Evolutionary conservation across 1,284 basidiomycete genomes (phyloP).

Genomic region (Ustilago xerochloae): DNA sequence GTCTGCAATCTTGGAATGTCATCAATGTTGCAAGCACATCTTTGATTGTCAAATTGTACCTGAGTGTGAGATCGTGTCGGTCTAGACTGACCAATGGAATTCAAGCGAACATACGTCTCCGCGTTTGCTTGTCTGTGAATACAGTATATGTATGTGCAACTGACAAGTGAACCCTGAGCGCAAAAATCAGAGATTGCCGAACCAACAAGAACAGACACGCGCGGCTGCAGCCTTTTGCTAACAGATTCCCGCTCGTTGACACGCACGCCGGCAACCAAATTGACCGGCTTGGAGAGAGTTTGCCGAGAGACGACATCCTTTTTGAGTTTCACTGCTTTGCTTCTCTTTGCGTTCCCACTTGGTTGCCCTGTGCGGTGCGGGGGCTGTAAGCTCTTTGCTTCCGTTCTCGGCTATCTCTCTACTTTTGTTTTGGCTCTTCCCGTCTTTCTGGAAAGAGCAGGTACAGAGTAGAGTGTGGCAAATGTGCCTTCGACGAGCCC

Average conservation of each 20-base stretch:
- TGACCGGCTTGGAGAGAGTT: slow-evolving; percentile 28
- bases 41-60: too few relatives aligned
- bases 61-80: too few relatives aligned
- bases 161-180: too few relatives aligned
- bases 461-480: slow-evolving; percentile 12
- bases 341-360: not conserved
- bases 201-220: not conserved
- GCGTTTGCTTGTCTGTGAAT: too few relatives aligned
- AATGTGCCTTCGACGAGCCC: not conserved
- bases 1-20: too few relatives aligned
- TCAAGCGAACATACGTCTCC: too few relatives aligned
- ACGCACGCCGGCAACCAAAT: slow-evolving; percentile 24
- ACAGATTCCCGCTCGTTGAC: slow-evolving; percentile 1
- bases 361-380: slow-evolving; percentile 37
- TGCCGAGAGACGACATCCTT: slow-evolving; percentile 5
- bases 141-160: too few relatives aligned
- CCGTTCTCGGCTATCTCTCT: slow-evolving; percentile 33
- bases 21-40: too few relatives aligned
- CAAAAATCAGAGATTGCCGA: slow-evolving; percentile 15
- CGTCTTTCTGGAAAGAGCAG: too few relatives aligned
- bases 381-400: not conserved
- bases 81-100: too few relatives aligned
- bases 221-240: not conserved
- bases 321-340: slow-evolving; percentile 12
- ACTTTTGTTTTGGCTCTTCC: too few relatives aligned